These are phyloP conservation scores for Botrytis tulipae DNA, from an alignment of 2,329 filamentous ascomycete genomes.

Conservation along the genomic window DNA sequence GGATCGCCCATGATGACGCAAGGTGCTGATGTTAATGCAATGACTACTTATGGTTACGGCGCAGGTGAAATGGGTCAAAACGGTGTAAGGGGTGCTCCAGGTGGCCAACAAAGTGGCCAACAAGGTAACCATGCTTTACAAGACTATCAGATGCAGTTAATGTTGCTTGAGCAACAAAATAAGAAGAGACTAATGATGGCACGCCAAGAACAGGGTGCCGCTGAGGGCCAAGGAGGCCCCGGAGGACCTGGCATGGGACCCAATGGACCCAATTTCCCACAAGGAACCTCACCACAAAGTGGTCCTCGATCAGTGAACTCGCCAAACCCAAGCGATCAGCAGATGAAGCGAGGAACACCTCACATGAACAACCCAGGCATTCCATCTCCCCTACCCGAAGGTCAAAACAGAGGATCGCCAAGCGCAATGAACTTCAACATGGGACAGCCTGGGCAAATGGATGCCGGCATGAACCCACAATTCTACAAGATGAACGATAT, in stretches of 20 bases:
- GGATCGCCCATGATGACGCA: constrained; percentile 79
- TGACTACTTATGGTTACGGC: constrained; percentile 60
- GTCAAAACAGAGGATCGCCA: constrained; percentile 65
- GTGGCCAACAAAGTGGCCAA: constrained; percentile 56
- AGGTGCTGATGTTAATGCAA: constrained; percentile 61
- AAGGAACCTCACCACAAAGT: constrained; percentile 68
- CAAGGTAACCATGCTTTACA: constrained; percentile 71
- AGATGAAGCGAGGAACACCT: constrained; percentile 75
- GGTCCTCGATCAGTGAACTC: constrained; percentile 66
- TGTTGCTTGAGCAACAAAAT: constrained; percentile 83
- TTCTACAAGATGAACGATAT: constrained; percentile 57
- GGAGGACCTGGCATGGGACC: constrained; percentile 48
- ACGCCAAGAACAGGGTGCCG: constrained; percentile 70
- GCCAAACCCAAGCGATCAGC: constrained; percentile 73
- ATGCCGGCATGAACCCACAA: constrained; percentile 56
- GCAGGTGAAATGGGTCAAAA: constrained; percentile 55
- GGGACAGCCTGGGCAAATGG: constrained; percentile 50
- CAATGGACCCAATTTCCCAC: constrained; percentile 63
- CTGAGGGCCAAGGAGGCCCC: constrained; percentile 50
- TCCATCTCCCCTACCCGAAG: constrained; percentile 70
- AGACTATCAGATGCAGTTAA: constrained; percentile 87
- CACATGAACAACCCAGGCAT: constrained; percentile 69
- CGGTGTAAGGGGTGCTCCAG: constrained; percentile 57
- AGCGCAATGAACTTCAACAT: constrained; percentile 63
- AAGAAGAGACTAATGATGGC: constrained; percentile 85